phyloP scores from a whole-genome alignment of 2,329 filamentous ascomycete genomes.

The Dactylellina cionopaga region DNA sequence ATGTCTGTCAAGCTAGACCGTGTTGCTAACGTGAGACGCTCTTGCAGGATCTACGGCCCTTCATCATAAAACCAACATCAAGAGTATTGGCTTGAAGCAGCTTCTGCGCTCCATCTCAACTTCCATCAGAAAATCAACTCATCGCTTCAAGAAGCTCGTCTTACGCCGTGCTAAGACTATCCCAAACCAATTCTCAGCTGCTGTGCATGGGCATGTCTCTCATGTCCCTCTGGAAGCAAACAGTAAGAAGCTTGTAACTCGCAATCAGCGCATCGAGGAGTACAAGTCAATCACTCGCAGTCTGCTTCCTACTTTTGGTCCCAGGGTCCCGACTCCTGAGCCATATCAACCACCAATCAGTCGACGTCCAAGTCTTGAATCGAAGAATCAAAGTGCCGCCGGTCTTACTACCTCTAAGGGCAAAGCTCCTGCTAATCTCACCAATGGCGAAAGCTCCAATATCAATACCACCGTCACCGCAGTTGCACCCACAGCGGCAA shows the following conservation, averaged over 20 bases:
- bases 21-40: slow-evolving; percentile 33
- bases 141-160: slow-evolving; percentile 26
- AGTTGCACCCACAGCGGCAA: background rate
- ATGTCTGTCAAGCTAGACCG: slow-evolving; percentile 9
- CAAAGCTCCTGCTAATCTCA: background rate
- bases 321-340: slow-evolving; percentile 34
- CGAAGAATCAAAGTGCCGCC: background rate
- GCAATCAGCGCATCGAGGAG: slow-evolving; percentile 17
- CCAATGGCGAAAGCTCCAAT: background rate
- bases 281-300: slow-evolving; percentile 8
- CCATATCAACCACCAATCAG: slow-evolving; percentile 14
- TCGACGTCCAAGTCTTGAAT: background rate
- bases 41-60: slow-evolving; percentile 31
- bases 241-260: slow-evolving; percentile 14
- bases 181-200: slow-evolving; percentile 30
- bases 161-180: slow-evolving; percentile 30
- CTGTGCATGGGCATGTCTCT: slow-evolving; percentile 20
- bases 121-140: background rate
- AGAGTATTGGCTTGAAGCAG: slow-evolving; percentile 38
- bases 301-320: slow-evolving; percentile 19
- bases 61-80: slow-evolving; percentile 22
- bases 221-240: background rate
- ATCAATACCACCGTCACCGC: too few relatives aligned
- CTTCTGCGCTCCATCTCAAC: slow-evolving; percentile 21
- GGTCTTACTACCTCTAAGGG: background rate